Conservation (phyloP, 2,329 filamentous ascomycete genomes). For the Colletotrichum cereale region DNA sequence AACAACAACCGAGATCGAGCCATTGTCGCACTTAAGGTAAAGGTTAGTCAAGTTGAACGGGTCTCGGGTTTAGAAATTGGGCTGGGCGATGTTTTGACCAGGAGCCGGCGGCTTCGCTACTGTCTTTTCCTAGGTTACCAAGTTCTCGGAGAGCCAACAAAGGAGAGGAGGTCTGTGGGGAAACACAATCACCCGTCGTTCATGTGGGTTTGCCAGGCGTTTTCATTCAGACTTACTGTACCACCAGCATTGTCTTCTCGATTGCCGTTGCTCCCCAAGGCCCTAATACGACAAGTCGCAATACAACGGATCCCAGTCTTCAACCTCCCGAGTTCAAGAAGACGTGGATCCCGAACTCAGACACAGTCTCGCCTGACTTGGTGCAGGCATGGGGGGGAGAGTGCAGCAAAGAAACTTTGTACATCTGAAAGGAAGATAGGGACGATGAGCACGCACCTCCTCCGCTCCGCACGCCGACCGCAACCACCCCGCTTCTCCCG, state of each 20-base stretch:
- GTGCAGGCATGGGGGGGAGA: background rate
- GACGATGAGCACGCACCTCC: background rate
- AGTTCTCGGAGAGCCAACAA: slow-evolving; percentile 17
- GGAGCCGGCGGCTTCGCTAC: background rate
- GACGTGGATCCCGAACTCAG: background rate
- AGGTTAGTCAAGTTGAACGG: slow-evolving; percentile 9
- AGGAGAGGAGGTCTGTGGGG: slow-evolving; percentile 2
- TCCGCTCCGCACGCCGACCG: background rate
- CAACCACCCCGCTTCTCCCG: slow-evolving; percentile 10
- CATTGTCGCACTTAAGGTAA: background rate
- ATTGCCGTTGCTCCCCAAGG: background rate
- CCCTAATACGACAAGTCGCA: background rate
- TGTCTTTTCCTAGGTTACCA: slow-evolving; percentile 7
- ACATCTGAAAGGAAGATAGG: background rate
- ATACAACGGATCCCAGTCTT: slow-evolving; percentile 12
- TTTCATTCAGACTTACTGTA: background rate
- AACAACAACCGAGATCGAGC: background rate
- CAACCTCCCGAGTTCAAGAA: background rate
- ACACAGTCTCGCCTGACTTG: background rate
- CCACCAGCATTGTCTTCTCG: background rate
- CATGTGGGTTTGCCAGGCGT: background rate
- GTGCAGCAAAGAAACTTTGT: background rate
- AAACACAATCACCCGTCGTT: slow-evolving; percentile 4
- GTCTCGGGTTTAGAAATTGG: background rate
- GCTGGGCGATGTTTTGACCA: background rate